Evolutionary conservation across 352 stramenopile species (phyloP), one percentile per base, ranked within the genome.

Genomic region (Globisporangium sylvaticum): DNA sequence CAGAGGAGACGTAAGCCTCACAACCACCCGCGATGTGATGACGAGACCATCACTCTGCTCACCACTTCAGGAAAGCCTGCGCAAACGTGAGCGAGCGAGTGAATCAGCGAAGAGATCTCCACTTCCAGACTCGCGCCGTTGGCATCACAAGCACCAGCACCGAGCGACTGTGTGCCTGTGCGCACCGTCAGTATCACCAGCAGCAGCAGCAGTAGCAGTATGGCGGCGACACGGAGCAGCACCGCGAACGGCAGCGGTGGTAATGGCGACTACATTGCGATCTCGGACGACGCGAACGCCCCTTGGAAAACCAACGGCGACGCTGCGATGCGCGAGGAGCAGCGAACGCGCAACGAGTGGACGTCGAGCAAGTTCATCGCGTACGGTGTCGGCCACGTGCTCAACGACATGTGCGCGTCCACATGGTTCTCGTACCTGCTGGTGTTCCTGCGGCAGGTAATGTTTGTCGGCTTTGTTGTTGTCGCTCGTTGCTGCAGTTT

Each of bases 351-450:
- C 14, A 52, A 12, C 6, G 67, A 83, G 65, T 94, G 86, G 84
- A 90, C 84, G 24, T 67, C 73, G 8, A 58, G 69, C 50, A 79
- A 79, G 54, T 92, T 84, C 65, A 60, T 95, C 9, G 76, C 84
- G 4, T 95, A 95, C 59, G 85, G 83, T 66, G 86, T 95, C 4
- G 88, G 88, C 64, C 85, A 95, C 61, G 86, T 95, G 32, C 78
- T 94, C 10, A 95, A 95, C 68, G 88, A 95, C 70, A 93, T 95
- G 87, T 95, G 88, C 68, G 88, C 88, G 25, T 91, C 84, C 55
- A 92, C 84, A 61, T 95, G 88, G 88, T 95, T 95, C 76, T 92
- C 82, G 20, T 95, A 95, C 68, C 71, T 95, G 44, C 83, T 95
- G 42, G 84, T 94, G 14, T 95, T 94, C 69, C 73, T 94, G 52